Evolutionary conservation across 2,329 filamentous ascomycete genomes (phyloP).

Genomic region (Xylaria digitata): DNA sequence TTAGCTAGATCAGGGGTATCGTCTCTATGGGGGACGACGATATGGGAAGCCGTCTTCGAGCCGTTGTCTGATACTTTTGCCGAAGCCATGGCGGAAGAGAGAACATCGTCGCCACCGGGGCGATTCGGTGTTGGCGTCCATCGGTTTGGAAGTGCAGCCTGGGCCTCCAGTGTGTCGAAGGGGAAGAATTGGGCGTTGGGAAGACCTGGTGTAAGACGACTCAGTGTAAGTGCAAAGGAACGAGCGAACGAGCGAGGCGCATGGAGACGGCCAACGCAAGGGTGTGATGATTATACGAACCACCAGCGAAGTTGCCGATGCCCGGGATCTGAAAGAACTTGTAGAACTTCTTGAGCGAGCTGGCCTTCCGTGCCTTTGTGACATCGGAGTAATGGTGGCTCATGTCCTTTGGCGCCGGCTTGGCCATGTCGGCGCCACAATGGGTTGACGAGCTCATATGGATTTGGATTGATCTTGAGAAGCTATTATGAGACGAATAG

Average conservation of each 20-base stretch:
- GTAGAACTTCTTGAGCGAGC: constrained; percentile 83
- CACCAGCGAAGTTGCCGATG: constrained; percentile 71
- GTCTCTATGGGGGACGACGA: constrained; percentile 72
- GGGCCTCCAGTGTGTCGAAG: constrained; percentile 89
- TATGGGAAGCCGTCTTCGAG: constrained; percentile 58
- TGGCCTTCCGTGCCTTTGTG: constrained; percentile 72
- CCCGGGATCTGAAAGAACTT: constrained; percentile 79
- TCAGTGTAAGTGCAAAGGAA: constrained; percentile 5
- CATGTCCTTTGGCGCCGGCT: constrained; percentile 73
- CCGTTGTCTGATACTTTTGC: constrained; percentile 16
- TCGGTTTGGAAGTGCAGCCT: constrained; percentile 77
- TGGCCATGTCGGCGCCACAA: constrained; percentile 43
- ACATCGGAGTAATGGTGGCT: constrained; percentile 81
- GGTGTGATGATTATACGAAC: constrained; percentile 51
- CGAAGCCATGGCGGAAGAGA: constrained; percentile 41
- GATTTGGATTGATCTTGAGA: constrained; percentile 8
- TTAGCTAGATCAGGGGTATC: constrained; percentile 67
- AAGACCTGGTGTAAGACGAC: constrained; percentile 66
- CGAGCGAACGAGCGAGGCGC: neutral
- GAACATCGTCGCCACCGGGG: constrained; percentile 53
- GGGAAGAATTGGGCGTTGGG: constrained; percentile 87
- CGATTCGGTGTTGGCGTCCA: constrained; percentile 77
- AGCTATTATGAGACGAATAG: constrained; percentile 7
- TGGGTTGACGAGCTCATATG: constrained; percentile 41
- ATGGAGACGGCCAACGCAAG: neutral